A percentile compares a stretch with the other conserved stretches of the same genome.
phyloP scores from a whole-genome alignment of 257 asterid genomes.

The Solanum virginianum region DNA sequence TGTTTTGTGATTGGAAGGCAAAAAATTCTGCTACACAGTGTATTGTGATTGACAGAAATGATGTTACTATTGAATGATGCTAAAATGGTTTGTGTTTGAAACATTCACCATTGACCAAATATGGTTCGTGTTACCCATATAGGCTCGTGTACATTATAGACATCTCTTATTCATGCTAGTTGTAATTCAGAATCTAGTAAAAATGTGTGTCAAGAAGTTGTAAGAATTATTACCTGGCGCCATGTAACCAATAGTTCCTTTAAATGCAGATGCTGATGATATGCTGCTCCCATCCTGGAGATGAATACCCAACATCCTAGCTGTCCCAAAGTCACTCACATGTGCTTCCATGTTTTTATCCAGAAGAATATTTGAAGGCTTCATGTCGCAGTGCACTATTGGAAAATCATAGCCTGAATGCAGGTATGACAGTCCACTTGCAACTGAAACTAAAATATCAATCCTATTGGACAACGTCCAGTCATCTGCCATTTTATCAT shows the following conservation, averaged over 20 bases:
- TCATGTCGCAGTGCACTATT: constrained; percentile 77
- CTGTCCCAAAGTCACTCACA: constrained; percentile 85
- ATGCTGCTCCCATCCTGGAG: constrained; percentile 30
- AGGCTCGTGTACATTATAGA: not conserved
- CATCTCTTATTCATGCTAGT: not conserved
- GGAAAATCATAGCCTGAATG: constrained; percentile 71
- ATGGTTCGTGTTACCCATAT: not conserved
- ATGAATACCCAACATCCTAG: constrained; percentile 59
- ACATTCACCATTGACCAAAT: not conserved
- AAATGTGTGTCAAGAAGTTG: not conserved
- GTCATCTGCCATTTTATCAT: constrained; percentile 1
- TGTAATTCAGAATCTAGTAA: not conserved
- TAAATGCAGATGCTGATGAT: constrained; percentile 48
- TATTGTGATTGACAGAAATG: not conserved
- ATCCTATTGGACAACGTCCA: constrained; percentile 37
- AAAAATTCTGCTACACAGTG: not conserved
- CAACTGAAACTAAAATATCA: constrained; percentile 47
- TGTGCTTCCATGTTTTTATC: constrained; percentile 44
- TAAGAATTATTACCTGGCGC: constrained; percentile 54
- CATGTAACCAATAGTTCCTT: constrained; percentile 90
- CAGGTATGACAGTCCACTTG: constrained; percentile 49
- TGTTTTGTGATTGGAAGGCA: not conserved
- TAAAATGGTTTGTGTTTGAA: not conserved
- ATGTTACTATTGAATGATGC: not conserved
- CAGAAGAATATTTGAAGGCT: constrained; percentile 77